Evolutionary conservation across 75 land plant species (phyloP).

Genomic region (Sequoia sempervirens): DNA sequence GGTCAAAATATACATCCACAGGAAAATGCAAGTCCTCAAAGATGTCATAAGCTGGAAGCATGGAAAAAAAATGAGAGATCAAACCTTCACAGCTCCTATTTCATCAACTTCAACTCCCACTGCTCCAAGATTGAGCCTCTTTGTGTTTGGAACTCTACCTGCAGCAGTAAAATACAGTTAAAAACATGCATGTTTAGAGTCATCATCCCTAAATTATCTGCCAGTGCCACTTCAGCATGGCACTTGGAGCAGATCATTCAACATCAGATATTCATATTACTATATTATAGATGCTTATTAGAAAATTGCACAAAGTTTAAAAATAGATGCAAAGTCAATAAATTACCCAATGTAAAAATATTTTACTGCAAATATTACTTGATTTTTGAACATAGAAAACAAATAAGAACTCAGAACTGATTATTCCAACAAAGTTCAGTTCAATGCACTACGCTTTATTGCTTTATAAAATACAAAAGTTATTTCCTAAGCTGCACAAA

Average conservation of each 20-base stretch:
- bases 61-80: not conserved
- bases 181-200: not conserved
- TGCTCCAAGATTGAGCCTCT: conserved; percentile 67
- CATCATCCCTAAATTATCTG: not conserved
- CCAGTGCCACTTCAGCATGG: not conserved
- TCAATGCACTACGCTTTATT: no score
- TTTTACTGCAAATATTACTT: not conserved
- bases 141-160: conserved; percentile 79
- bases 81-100: conserved; percentile 78
- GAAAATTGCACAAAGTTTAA: not conserved
- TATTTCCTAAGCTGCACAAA: not conserved
- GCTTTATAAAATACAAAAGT: not conserved
- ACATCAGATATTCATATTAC: not conserved
- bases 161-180: conserved; percentile 7
- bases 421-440: not conserved
- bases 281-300: not conserved
- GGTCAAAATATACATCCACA: not conserved
- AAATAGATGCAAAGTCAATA: not conserved
- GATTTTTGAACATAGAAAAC: not conserved
- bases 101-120: conserved; percentile 80
- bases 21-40: not conserved
- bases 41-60: not conserved
- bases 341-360: not conserved
- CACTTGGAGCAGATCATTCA: not conserved
- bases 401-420: not conserved